Evolutionary conservation across 2,329 filamentous ascomycete genomes (phyloP).

Genomic region (Verticillium nonalfalfae): DNA sequence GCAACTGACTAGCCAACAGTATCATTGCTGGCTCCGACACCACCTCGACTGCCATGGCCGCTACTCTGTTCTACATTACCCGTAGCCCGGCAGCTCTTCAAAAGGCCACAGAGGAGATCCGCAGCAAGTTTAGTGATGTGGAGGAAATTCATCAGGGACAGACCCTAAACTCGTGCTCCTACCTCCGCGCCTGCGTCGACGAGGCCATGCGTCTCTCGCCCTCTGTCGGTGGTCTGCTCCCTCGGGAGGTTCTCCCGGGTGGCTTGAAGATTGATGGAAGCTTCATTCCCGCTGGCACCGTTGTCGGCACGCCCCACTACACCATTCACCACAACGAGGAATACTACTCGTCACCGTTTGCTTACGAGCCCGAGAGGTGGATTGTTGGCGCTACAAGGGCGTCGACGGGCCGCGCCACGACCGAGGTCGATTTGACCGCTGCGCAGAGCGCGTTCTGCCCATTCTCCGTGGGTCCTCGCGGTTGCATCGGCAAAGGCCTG

Average conservation of each 20-base stretch:
- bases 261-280: conserved; percentile 49
- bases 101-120: conserved; percentile 44
- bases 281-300: conserved; percentile 48
- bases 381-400: conserved; percentile 39
- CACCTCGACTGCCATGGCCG: conserved; percentile 61
- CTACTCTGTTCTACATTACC: conserved; percentile 56
- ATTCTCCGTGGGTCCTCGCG: conserved; percentile 63
- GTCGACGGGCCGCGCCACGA: conserved; percentile 28
- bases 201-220: conserved; percentile 60
- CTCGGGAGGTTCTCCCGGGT: conserved; percentile 51
- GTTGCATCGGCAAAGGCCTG: conserved; percentile 66
- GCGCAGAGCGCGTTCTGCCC: conserved; percentile 69
- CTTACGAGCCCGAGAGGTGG: conserved; percentile 61
- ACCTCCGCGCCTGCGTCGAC: conserved; percentile 58
- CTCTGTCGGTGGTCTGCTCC: conserved; percentile 53
- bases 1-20: not conserved
- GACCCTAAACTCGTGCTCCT: conserved; percentile 42
- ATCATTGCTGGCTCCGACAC: conserved; percentile 70
- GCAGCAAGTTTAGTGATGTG: conserved; percentile 39
- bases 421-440: conserved; percentile 41
- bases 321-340: conserved; percentile 59
- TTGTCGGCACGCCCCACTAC: conserved; percentile 62
- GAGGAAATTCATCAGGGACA: conserved; percentile 51
- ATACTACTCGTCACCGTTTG: conserved; percentile 55
- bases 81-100: conserved; percentile 41